Base-by-base conservation (phyloP, 78 protist genomes). In the Corallochytrium limacisporum region DNA sequence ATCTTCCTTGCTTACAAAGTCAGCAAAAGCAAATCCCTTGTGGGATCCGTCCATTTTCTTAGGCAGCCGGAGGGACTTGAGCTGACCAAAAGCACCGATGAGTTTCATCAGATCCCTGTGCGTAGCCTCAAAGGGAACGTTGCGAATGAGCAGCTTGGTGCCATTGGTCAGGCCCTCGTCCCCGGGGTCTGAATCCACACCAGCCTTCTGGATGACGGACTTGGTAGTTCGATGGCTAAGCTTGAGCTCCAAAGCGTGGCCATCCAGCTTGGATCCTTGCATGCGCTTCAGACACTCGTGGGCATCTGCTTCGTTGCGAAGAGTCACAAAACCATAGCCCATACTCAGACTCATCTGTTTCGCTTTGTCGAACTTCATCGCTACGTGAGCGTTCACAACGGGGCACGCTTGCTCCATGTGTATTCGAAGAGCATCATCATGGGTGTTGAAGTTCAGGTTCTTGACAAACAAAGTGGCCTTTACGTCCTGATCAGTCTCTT, bases 1-100 rank as follows among this genome's bases (percentile, higher is more conserved):
- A 32, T 95, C 99, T 67, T 70, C 46, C 44, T 77, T 67, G 8
- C 93, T 81, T 24, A 84, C 44, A 51, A 79, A 94, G 56, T 95
- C 98, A 32, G 90, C 93, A 43, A 95, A 95, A 40, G 91, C 96
- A 55, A 95, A 94, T 36, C 99, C 98, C 5, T 98, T 73, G 32
- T 84, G 90, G 22, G 55, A 0, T 22, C 91, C 91, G 57, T 77
- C 92, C 28, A 65, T 48, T 55, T 74, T 77, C 60, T 54, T 49
- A 32, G 99, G 98, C 24, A 95, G 1, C 35, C 98, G 77, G 40
- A 94, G 76, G 0, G 75, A 12, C 54, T 80, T 81, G 63, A 90
- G 42, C 56, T 82, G 65, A 0, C 83, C 86, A 51, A 59, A 73
- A 28, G 92, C 5, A 1, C 31, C 3, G 66, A 89, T 89, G 35